Evolutionary conservation across 805 yeast genomes (phyloP).

Genomic region (Nakazawaea sp.): DNA sequence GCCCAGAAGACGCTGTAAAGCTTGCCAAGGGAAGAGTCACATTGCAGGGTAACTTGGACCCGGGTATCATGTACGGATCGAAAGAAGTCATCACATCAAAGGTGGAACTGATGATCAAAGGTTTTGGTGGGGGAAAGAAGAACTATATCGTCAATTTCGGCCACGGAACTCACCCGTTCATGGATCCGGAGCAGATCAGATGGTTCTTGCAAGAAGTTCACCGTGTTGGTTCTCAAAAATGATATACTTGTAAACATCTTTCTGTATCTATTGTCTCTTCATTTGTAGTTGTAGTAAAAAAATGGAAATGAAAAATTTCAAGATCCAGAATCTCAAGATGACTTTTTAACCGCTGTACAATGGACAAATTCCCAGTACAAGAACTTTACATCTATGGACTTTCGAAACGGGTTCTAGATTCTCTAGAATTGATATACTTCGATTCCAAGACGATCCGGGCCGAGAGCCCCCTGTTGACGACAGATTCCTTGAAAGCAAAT

Average conservation of each 20-base stretch:
- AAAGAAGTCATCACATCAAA: constrained; percentile 72
- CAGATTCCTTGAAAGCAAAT: constrained; percentile 13
- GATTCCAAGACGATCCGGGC: constrained; percentile 40
- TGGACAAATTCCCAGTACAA: neutral
- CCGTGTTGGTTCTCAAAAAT: constrained; percentile 52
- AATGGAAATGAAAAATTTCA: too few relatives aligned
- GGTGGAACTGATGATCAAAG: constrained; percentile 81
- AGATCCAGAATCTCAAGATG: too few relatives aligned
- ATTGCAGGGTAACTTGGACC: constrained; percentile 93
- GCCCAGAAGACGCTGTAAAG: constrained; percentile 78
- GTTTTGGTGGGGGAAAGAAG: constrained; percentile 91
- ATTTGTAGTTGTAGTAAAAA: too few relatives aligned
- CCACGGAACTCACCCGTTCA: constrained; percentile 97
- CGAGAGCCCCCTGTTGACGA: constrained; percentile 9
- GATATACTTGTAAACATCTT: too few relatives aligned
- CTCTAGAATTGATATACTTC: constrained; percentile 48
- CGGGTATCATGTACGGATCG: constrained; percentile 90
- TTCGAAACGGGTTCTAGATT: constrained; percentile 29
- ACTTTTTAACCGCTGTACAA: neutral
- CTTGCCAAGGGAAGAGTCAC: constrained; percentile 70
- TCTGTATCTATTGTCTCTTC: too few relatives aligned
- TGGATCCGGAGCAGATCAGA: constrained; percentile 86
- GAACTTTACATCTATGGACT: constrained; percentile 47
- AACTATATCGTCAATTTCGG: constrained; percentile 93
- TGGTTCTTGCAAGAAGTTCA: constrained; percentile 86